Base-by-base conservation (phyloP, 2,329 filamentous ascomycete genomes). In the Exophiala xenobiotica region DNA sequence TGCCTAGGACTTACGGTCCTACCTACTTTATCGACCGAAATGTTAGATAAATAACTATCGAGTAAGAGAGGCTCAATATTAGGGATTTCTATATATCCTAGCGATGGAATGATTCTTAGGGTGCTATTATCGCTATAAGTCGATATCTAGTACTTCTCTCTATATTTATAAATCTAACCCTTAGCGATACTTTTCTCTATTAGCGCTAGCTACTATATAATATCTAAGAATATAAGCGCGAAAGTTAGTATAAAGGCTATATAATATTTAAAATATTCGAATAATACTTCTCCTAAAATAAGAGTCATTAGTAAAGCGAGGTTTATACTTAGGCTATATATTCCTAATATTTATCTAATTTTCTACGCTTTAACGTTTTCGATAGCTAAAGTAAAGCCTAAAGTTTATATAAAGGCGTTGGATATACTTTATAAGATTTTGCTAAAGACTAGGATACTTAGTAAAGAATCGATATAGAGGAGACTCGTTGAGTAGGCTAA, bases 241-340 rank as follows among this genome's bases (percentile, higher is more conserved):
- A 27, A 27, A 6, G 26, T 58, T 63, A 72, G 49, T 6, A 57
- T 63, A 66, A 63, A 63, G 59, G 69, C 63, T 64, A 63, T 49
- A 68, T 66, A 60, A 68, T 71, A 65, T 65, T 74, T 62, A 61
- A 1, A 76, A 6, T 69, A 68, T 5, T 75, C 76, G 61, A 87
- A 89, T 0, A 88, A 78, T 0, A 86, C 71, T 3, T 87, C 87
- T 1, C 86, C 86, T 1, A 90, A 70, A 3, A 88, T 68, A 0
- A 87, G 87, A 0, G 81, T 81, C 5, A 86, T 65, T 19, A 90
- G 62, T 81, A 88, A 1, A 86, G 87, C 73, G 88, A 81, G 0
- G 78, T 78, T 54, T 83, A 73, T 0, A 85, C 86, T n/a, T 88
- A 78, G 9, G 78, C 74, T 5, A 76, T 73, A 51, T 77, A 72